A percentile compares a stretch with the other conserved stretches of the same genome.
These are phyloP conservation scores for Iberis pinnata DNA, from an alignment of 345 rosid genomes.

Conservation along the genomic window DNA sequence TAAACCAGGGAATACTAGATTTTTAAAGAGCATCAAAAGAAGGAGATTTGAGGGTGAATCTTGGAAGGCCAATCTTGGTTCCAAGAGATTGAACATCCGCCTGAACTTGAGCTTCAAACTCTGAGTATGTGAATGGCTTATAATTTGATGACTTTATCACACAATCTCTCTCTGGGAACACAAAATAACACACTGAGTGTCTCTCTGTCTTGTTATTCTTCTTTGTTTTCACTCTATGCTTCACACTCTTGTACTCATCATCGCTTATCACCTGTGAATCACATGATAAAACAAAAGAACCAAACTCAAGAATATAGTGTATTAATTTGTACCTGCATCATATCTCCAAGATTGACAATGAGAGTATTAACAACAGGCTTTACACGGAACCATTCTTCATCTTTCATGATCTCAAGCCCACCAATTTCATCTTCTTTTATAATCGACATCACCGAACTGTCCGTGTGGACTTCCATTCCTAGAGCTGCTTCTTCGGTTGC, in stretches of 20 bases:
- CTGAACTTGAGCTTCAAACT: conserved; percentile 66
- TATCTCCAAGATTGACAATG: conserved; percentile 69
- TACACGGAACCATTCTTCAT: conserved; percentile 47
- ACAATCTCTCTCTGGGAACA: conserved; percentile 50
- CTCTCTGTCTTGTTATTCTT: conserved; percentile 37
- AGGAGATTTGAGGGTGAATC: conserved; percentile 39
- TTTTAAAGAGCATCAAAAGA: neutral
- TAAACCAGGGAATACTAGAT: neutral
- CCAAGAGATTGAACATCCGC: conserved; percentile 52
- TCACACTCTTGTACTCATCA: conserved; percentile 53
- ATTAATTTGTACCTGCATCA: conserved; percentile 59
- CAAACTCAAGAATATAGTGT: neutral
- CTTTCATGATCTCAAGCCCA: conserved; percentile 66
- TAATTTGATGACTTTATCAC: conserved; percentile 58
- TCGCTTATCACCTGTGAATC: conserved; percentile 59
- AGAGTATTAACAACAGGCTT: conserved; percentile 45
- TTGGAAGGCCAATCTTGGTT: conserved; percentile 57
- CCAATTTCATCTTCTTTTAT: conserved; percentile 47
- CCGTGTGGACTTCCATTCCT: conserved; percentile 69
- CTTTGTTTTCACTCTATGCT: conserved; percentile 49
- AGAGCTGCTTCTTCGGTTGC: conserved; percentile 11
- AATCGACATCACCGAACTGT: conserved; percentile 73
- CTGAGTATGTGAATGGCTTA: conserved; percentile 58
- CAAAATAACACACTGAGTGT: conserved; percentile 69
- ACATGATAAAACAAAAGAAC: neutral